Evolutionary conservation across 73 alveolate genomes (phyloP).

Genomic region (Diophrys appendiculata): DNA sequence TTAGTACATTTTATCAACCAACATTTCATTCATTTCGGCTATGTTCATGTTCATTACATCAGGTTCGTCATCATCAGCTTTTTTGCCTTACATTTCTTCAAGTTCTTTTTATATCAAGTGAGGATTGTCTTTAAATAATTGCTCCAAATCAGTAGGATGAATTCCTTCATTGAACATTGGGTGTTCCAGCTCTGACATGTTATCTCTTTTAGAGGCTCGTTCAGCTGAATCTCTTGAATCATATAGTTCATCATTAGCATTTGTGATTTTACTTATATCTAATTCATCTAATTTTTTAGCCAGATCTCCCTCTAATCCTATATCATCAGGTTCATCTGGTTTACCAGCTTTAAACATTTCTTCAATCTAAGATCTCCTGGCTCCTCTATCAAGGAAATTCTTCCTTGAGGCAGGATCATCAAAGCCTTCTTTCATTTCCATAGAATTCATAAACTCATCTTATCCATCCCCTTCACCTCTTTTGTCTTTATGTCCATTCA

Average conservation of each 20-base stretch:
- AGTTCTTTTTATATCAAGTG: background rate
- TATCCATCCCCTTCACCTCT: too few relatives aligned
- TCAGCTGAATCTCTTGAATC: background rate
- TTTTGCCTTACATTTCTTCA: background rate
- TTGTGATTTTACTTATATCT: background rate
- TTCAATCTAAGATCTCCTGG: too few relatives aligned
- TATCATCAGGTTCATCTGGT: background rate
- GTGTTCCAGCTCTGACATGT: background rate
- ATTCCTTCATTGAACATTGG: constrained; percentile 7
- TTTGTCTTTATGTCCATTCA: too few relatives aligned
- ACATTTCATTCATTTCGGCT: background rate
- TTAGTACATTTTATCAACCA: constrained; percentile 3
- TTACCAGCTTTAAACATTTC: too few relatives aligned
- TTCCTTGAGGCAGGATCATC: too few relatives aligned
- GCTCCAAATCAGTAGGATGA: constrained; percentile 1
- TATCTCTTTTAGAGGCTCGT: background rate
- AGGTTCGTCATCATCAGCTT: background rate
- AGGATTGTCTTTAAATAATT: background rate
- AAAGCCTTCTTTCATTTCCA: too few relatives aligned
- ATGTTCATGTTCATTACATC: background rate
- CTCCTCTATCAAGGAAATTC: too few relatives aligned
- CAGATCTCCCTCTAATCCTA: background rate
- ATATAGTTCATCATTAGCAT: background rate
- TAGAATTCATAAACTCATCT: too few relatives aligned
- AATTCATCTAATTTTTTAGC: too few relatives aligned